These are phyloP conservation scores for Juglanconis juglandina DNA, from an alignment of 2,329 filamentous ascomycete species.

Conservation along the genomic window DNA sequence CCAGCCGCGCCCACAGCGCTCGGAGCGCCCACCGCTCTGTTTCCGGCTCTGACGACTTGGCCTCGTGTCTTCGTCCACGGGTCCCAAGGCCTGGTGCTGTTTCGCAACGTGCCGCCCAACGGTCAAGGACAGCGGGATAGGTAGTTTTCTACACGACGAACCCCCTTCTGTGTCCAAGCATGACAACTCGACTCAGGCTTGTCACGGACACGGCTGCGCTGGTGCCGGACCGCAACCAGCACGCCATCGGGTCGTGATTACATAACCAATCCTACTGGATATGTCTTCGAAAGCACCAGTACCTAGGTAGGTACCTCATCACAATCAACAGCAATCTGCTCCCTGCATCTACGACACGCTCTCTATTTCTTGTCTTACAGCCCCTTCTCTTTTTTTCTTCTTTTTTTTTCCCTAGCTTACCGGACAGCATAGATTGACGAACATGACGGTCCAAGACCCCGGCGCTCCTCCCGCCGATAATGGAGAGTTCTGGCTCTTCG, in stretches of 20 bases:
- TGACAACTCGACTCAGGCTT: too few species aligned
- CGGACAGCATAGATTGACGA: constrained; percentile 5
- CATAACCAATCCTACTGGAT: neutral
- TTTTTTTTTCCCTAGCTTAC: neutral
- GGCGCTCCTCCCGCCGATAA: constrained; percentile 27
- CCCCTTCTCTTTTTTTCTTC: too few species aligned
- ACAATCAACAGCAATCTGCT: neutral
- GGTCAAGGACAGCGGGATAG: too few species aligned
- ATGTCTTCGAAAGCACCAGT: neutral
- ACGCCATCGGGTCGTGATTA: neutral
- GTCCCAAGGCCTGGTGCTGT: neutral
- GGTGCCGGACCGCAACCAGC: too few species aligned
- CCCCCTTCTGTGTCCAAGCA: too few species aligned
- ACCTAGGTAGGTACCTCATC: neutral
- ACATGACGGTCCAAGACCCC: constrained; percentile 35
- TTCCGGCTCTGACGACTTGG: neutral
- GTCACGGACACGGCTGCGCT: too few species aligned
- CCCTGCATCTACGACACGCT: too few species aligned
- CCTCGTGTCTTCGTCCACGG: neutral
- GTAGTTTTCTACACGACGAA: too few species aligned
- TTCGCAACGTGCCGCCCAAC: too few species aligned
- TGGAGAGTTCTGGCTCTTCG: constrained; percentile 90
- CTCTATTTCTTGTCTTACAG: neutral
- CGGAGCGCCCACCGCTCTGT: too few species aligned
- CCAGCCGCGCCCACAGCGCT: neutral